phyloP scores from a whole-genome alignment of 176 grass and related monocot genomes.

The Triticum monococcum region DNA sequence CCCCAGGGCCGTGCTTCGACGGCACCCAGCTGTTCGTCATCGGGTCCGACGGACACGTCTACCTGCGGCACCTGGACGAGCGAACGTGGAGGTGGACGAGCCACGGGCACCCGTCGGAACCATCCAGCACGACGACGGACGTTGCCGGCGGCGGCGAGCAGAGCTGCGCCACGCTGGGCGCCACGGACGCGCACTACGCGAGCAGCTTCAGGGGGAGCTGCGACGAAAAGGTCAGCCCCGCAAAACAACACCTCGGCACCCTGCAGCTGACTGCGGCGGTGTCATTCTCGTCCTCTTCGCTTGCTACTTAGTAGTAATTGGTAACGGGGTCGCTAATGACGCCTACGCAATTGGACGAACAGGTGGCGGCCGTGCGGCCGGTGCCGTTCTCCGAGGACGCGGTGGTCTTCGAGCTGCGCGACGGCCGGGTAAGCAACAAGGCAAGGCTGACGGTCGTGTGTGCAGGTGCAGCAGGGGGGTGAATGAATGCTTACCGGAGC shows the following conservation, averaged over 20 bases:
- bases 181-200: constrained; percentile 9
- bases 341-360: constrained; percentile 32
- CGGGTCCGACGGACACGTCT: constrained; percentile 79
- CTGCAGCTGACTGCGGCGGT: not conserved
- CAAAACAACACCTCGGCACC: not conserved
- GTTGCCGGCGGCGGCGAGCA: not conserved
- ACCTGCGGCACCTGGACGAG: constrained; percentile 56
- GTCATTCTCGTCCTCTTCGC: not conserved
- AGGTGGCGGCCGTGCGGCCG: constrained; percentile 70
- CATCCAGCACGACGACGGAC: constrained; percentile 10
- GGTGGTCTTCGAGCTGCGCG: constrained; percentile 78
- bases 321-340: not conserved
- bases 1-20: constrained; percentile 78
- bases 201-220: constrained; percentile 59
- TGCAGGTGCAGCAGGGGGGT: not conserved
- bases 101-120: constrained; percentile 53
- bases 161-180: constrained; percentile 36
- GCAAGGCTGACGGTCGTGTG: not conserved
- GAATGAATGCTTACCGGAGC: not conserved
- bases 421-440: constrained; percentile 71
- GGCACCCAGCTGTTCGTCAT: constrained; percentile 72
- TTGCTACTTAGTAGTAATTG: not conserved
- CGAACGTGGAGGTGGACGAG: constrained; percentile 77
- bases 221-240: constrained; percentile 63
- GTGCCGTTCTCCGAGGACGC: constrained; percentile 84